These are phyloP conservation scores for Lenwebbia sp. DNA, from an alignment of 345 rosid species.

Conservation along the genomic window DNA sequence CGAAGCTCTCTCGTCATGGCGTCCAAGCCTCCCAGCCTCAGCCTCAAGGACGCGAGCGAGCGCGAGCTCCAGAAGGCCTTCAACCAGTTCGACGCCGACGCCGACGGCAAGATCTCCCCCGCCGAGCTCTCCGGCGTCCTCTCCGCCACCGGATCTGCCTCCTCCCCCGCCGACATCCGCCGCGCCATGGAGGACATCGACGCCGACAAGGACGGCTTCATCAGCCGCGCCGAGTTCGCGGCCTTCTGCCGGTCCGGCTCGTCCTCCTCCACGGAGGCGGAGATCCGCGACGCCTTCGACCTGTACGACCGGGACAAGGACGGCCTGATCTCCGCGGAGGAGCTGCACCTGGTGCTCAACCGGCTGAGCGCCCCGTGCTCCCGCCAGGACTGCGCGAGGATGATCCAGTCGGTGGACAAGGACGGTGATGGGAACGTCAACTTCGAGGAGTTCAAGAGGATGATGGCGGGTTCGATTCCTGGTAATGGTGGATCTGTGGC, in stretches of 20 bases:
- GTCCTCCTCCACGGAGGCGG: neutral
- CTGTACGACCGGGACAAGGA: constrained; percentile 27
- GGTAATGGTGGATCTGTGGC: neutral
- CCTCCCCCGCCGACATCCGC: constrained; percentile 11
- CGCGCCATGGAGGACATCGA: constrained; percentile 30
- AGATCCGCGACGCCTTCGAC: constrained; percentile 29
- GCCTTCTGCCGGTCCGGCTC: constrained; percentile 15
- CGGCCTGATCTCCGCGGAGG: constrained; percentile 22
- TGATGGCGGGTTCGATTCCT: constrained; percentile 12
- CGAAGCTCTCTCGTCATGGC: neutral
- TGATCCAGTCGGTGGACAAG: constrained; percentile 26
- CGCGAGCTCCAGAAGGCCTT: constrained; percentile 19
- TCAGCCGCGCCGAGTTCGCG: constrained; percentile 22
- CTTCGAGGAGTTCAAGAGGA: constrained; percentile 31
- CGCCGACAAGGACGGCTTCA: constrained; percentile 25
- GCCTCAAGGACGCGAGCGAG: neutral
- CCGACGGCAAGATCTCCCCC: constrained; percentile 35
- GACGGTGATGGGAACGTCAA: constrained; percentile 30
- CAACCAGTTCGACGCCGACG: constrained; percentile 23
- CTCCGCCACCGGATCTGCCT: constrained; percentile 16
- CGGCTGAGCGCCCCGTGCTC: constrained; percentile 21
- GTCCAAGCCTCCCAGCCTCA: neutral
- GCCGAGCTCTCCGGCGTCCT: constrained; percentile 23
- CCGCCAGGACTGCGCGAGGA: constrained; percentile 24
- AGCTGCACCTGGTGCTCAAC: constrained; percentile 28